Evolutionary conservation across 2,329 filamentous ascomycete genomes (phyloP).

Genomic region (Dactylellina sp.): DNA sequence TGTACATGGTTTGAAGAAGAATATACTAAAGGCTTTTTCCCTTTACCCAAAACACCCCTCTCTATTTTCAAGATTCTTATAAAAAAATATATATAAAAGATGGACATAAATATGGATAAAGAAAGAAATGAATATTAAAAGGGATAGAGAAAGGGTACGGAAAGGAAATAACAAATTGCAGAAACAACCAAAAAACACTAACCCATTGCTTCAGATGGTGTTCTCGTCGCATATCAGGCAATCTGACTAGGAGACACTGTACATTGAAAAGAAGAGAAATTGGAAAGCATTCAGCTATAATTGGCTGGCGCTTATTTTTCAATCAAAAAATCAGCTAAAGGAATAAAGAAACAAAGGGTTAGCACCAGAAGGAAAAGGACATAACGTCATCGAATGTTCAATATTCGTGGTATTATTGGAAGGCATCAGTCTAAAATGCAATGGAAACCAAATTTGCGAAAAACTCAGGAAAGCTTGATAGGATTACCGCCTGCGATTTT

Average conservation of each 20-base stretch:
- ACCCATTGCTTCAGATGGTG: no score
- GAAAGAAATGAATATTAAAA: neutral
- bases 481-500: conserved; percentile 19
- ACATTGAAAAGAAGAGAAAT: no score
- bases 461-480: neutral
- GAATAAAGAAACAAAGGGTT: no score
- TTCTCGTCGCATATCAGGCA: no score
- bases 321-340: no score
- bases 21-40: neutral
- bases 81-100: neutral
- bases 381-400: conserved; percentile 5
- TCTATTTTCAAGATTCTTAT: neutral
- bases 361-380: neutral
- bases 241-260: no score
- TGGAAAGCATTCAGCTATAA: no score
- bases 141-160: neutral
- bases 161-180: neutral
- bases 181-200: no score
- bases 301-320: no score
- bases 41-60: neutral
- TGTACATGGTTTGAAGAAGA: conserved; percentile 3
- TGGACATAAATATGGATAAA: neutral
- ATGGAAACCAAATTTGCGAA: neutral
- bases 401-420: neutral
- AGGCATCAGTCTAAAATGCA: neutral